Evolutionary conservation across 306 rosid species (phyloP), one percentile per base, ranked within the genome.

Genomic region (Pterocarpus macrocarpus): DNA sequence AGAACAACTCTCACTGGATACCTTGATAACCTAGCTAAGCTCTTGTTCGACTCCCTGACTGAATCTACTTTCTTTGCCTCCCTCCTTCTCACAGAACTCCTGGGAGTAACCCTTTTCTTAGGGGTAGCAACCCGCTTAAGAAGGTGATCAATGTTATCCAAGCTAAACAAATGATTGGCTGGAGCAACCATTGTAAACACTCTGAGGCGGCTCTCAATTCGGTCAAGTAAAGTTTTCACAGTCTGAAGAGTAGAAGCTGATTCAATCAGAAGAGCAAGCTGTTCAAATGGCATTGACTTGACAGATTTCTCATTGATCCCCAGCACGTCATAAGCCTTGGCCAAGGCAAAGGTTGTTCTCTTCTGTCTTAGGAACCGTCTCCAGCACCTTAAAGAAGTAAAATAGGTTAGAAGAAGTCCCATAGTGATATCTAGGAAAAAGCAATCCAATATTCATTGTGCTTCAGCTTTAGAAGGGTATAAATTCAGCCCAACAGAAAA

Each of bases 131-230:
- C 99, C 59, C 94, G 86, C 78, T 88, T 90, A 35, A 93, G 94
- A 83, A 95, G 98, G 89, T 95, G 97, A 74, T 95, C 99, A 58
- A 95, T 95, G 87, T 93, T 90, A 32, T 91, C 96, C 76, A 91
- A 82, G 71, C 78, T 88, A 74, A 90, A 76, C 6, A 78, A 71
- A 78, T 65, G 76, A 77, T 74, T 84, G 67, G 79, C 72, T 82
- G 90, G 86, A 61, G 90, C 78, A 69, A 89, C 83, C 7, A 80
- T 86, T 84, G 86, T 85, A 28, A 88, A 80, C 45, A 90, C 92
- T 84, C 80, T 88, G 80, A 93, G 86, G 80, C 98, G 94, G 69
- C 83, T 87, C 84, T 95, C 98, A 70, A 95, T 75, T 79, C 99
- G 88, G 69, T 93, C 98, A 59, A 95, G 90, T 53, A 95, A 80